These are phyloP conservation scores for Arachnopeziza araneosa DNA, from an alignment of 2,329 filamentous ascomycete genomes.

Conservation along the genomic window DNA sequence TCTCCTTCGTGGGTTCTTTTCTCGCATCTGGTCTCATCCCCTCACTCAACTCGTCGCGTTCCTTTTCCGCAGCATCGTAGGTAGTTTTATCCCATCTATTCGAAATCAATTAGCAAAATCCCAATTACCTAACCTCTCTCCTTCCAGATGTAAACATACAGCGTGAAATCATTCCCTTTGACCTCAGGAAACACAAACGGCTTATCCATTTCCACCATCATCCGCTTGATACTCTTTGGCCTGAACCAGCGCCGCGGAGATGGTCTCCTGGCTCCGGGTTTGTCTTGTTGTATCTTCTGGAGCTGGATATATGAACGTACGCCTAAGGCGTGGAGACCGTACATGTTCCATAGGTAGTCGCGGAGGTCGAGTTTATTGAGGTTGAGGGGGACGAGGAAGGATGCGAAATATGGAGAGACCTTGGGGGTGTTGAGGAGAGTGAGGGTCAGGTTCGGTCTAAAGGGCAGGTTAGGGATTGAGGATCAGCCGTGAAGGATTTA, in stretches of 20 bases:
- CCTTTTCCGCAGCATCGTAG: conserved; percentile 47
- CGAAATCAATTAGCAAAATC: conserved; percentile 5
- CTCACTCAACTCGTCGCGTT: conserved; percentile 36
- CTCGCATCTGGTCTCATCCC: conserved; percentile 25
- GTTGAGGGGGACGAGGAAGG: conserved; percentile 82
- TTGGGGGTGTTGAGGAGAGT: conserved; percentile 69
- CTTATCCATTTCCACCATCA: conserved; percentile 84
- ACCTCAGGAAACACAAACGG: conserved; percentile 82
- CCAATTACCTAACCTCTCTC: background rate
- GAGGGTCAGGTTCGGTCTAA: conserved; percentile 74
- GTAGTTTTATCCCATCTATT: conserved; percentile 57
- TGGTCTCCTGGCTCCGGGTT: conserved; percentile 34
- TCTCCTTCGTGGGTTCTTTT: conserved; percentile 31
- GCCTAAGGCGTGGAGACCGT: conserved; percentile 65
- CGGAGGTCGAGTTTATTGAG: conserved; percentile 96
- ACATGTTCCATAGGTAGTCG: conserved; percentile 87
- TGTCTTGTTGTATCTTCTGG: conserved; percentile 53
- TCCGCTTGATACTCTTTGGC: conserved; percentile 74
- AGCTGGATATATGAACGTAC: conserved; percentile 79
- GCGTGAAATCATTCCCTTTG: conserved; percentile 52
- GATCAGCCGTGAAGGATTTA: background rate
- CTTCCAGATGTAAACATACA: conserved; percentile 37
- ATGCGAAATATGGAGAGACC: conserved; percentile 74
- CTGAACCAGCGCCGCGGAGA: conserved; percentile 57
- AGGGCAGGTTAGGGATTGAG: background rate